A percentile compares a stretch with the other conserved stretches of the same genome.
Evolutionary conservation across 2,329 filamentous ascomycete genomes (phyloP).

Genomic region (Sporothrix pseudoabietina): DNA sequence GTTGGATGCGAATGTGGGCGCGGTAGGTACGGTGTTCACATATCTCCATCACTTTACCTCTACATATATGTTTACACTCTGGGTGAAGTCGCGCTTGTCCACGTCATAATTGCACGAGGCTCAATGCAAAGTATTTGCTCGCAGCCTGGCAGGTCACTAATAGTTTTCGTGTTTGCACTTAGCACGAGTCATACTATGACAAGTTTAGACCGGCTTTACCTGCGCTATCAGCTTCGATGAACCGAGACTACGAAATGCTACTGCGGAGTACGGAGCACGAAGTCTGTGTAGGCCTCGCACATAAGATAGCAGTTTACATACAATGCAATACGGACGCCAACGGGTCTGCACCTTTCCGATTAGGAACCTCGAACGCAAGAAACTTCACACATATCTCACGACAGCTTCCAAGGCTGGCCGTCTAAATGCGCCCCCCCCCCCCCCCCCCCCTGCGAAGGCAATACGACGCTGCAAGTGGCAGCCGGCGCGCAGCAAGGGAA

Average conservation of each 20-base stretch:
- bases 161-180: background rate
- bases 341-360: background rate
- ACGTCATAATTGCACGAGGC: background rate
- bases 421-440: background rate
- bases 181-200: background rate
- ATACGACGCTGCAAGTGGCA: background rate
- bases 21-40: no score
- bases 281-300: no score
- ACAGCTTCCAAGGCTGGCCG: background rate
- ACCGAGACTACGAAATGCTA: background rate
- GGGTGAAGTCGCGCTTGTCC: background rate
- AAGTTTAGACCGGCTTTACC: background rate
- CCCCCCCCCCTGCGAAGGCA: background rate
- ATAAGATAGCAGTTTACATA: background rate
- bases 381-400: background rate
- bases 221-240: background rate
- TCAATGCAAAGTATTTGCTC: background rate
- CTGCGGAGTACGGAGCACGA: no score
- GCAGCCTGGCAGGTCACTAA: background rate
- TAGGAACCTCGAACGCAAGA: background rate
- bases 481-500: background rate
- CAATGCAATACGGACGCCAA: no score
- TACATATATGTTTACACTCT: background rate
- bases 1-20: background rate
- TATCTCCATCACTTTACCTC: background rate